Conservation (phyloP, 257 asterid species). For the Solanum appendiculatum region DNA sequence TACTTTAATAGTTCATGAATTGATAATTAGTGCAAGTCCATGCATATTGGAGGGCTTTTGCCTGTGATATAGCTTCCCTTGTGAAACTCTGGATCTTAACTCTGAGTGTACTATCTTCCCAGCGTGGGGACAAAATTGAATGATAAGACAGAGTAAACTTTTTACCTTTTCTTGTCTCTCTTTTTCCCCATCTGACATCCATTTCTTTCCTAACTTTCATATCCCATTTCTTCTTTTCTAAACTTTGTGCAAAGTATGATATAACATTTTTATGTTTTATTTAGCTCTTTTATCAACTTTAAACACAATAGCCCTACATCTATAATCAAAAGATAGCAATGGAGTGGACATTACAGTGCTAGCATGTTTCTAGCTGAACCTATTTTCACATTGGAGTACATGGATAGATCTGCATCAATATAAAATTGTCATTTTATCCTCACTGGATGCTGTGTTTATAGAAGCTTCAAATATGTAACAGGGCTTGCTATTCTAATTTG, state of each 20-base stretch:
- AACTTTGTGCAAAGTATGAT: background rate
- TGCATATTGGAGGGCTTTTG: background rate
- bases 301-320: background rate
- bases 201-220: background rate
- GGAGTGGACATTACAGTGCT: background rate
- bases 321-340: background rate
- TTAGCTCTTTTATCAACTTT: background rate
- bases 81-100: background rate
- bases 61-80: background rate
- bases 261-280: background rate
- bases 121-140: background rate
- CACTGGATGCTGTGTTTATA: background rate
- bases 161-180: background rate
- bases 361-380: background rate
- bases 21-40: background rate
- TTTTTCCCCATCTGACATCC: background rate
- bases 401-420: background rate
- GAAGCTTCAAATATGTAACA: background rate
- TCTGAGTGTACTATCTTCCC: background rate
- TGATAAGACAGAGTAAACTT: background rate
- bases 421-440: background rate
- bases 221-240: background rate
- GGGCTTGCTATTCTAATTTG: background rate
- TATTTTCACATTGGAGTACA: background rate
- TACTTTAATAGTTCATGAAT: background rate